Evolutionary conservation across 2,329 filamentous ascomycete genomes (phyloP).

Genomic region (Coniochaeta ligniaria): DNA sequence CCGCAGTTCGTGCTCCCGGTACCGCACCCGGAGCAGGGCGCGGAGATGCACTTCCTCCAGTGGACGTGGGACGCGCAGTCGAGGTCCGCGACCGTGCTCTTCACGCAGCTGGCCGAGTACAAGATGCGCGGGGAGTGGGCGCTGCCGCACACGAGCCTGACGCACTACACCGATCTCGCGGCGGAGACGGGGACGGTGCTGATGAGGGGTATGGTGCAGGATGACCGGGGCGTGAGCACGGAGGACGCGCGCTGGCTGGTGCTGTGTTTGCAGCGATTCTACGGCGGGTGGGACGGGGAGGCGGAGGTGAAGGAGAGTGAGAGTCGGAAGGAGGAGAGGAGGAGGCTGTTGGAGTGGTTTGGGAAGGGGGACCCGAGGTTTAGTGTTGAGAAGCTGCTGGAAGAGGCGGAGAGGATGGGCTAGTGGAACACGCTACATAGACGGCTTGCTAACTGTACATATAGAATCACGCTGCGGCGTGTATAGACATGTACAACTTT

Average conservation of each 20-base stretch:
- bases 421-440: conserved; percentile 14
- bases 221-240: conserved; percentile 67
- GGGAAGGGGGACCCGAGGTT: conserved; percentile 70
- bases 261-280: conserved; percentile 93
- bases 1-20: conserved; percentile 91
- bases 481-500: neutral
- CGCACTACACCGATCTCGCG: conserved; percentile 79
- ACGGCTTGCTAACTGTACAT: conserved; percentile 1
- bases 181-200: conserved; percentile 71
- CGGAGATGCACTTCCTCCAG: conserved; percentile 93
- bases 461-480: neutral
- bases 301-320: conserved; percentile 22
- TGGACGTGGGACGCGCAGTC: conserved; percentile 77
- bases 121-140: conserved; percentile 86
- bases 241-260: conserved; percentile 85
- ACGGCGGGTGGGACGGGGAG: conserved; percentile 56
- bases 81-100: conserved; percentile 69
- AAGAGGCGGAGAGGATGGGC: conserved; percentile 78
- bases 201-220: conserved; percentile 74
- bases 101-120: conserved; percentile 90
- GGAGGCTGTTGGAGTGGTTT: conserved; percentile 74
- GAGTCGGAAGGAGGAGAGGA: conserved; percentile 51
- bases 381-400: conserved; percentile 74
- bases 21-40: conserved; percentile 59
- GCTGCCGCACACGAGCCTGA: conserved; percentile 87